Evolutionary conservation across 176 grass and related monocot species (phyloP).

Genomic region (Avena eriantha): DNA sequence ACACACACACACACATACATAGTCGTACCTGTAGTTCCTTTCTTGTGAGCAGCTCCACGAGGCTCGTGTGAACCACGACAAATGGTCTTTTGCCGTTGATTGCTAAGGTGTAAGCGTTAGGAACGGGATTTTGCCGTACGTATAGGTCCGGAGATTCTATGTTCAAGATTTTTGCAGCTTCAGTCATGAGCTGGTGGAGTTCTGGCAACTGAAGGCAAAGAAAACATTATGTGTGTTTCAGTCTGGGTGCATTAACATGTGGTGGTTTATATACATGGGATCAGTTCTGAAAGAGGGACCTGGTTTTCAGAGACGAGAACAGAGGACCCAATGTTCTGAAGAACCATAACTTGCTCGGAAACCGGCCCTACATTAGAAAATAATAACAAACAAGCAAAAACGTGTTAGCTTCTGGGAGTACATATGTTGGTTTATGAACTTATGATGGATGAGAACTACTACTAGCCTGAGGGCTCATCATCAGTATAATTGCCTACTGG

Average conservation of each 20-base stretch:
- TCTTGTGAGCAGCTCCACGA: conserved; percentile 84
- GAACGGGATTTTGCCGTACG: conserved; percentile 85
- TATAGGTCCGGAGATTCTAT: conserved; percentile 89
- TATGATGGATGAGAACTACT: neutral
- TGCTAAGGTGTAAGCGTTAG: conserved; percentile 91
- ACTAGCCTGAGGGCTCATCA: neutral
- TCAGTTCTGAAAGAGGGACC: conserved; percentile 41
- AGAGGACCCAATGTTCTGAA: conserved; percentile 93
- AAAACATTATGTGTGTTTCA: neutral
- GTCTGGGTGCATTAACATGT: neutral
- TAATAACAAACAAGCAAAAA: conserved; percentile 5
- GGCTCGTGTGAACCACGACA: conserved; percentile 91
- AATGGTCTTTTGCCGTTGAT: conserved; percentile 93
- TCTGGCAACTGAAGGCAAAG: conserved; percentile 61
- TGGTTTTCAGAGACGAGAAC: conserved; percentile 94
- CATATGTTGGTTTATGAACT: neutral
- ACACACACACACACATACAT: neutral
- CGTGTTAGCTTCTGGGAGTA: neutral
- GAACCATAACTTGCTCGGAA: conserved; percentile 91
- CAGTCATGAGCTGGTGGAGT: conserved; percentile 65
- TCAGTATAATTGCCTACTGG: neutral
- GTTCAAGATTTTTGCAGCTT: conserved; percentile 75
- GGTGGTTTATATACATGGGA: neutral
- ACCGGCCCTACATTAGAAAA: conserved; percentile 55
- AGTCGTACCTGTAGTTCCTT: conserved; percentile 81